Evolutionary conservation across 2,329 filamentous ascomycete genomes (phyloP).

Genomic region (Trichophyton rubrum): DNA sequence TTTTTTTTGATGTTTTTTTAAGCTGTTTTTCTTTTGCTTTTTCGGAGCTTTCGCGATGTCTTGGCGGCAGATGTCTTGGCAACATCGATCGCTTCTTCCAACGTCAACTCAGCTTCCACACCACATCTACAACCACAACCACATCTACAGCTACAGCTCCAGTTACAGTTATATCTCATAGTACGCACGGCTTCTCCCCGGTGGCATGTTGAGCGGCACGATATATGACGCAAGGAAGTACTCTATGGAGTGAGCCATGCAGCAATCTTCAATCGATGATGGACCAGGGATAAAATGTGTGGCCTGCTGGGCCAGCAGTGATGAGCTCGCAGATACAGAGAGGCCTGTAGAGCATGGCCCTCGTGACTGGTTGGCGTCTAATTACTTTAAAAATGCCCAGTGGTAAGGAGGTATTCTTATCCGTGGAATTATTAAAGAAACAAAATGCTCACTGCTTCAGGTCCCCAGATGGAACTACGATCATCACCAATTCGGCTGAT

Average conservation of each 20-base stretch:
- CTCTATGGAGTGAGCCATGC: not conserved
- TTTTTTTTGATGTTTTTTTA: not conserved
- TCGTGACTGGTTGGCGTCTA: conserved; percentile 9
- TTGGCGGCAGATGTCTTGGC: not conserved
- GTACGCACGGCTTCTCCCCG: not conserved
- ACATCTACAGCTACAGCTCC: too few relatives aligned
- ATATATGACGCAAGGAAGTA: not conserved
- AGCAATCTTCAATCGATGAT: not conserved
- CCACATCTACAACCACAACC: too few relatives aligned
- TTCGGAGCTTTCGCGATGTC: not conserved
- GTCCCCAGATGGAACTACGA: conserved; percentile 45
- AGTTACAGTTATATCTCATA: too few relatives aligned
- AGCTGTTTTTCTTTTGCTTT: not conserved
- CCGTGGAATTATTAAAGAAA: not conserved
- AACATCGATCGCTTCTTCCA: not conserved
- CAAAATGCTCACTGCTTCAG: conserved; percentile 18
- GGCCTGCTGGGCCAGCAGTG: not conserved
- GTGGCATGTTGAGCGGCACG: not conserved
- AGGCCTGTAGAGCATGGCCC: not conserved
- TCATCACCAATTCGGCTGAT: conserved; percentile 43
- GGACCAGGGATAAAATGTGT: not conserved
- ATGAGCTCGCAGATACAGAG: not conserved
- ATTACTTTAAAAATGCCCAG: conserved; percentile 36
- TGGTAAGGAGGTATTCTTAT: conserved; percentile 24
- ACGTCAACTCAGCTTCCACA: not conserved